Evolutionary conservation across 2,329 filamentous ascomycete species (phyloP).

Genomic region (Fusarium austroafricanum): DNA sequence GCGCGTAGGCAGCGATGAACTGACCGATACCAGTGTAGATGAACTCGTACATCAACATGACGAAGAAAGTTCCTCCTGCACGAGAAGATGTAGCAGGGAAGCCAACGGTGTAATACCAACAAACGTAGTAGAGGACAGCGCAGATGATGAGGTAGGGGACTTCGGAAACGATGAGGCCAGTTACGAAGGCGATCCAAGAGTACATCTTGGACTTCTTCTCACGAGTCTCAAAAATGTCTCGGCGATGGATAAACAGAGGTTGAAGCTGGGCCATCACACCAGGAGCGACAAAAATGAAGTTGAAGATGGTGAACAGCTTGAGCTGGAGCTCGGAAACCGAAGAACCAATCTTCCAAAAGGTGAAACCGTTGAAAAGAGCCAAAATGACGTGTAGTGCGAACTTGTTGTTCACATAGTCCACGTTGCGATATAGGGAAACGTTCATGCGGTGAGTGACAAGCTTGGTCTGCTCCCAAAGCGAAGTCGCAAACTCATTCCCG

Average conservation of each 20-base stretch:
- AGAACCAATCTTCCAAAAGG: constrained; percentile 69
- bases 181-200: constrained; percentile 69
- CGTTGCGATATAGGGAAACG: constrained; percentile 72
- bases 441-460: constrained; percentile 74
- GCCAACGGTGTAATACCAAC: constrained; percentile 70
- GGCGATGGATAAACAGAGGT: constrained; percentile 60
- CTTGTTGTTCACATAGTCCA: constrained; percentile 74
- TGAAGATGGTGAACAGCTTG: constrained; percentile 69
- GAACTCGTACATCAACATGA: constrained; percentile 70
- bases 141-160: constrained; percentile 59
- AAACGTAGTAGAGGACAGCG: constrained; percentile 61
- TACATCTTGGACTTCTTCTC: constrained; percentile 67
- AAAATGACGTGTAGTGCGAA: constrained; percentile 65
- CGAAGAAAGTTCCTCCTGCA: constrained; percentile 65
- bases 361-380: constrained; percentile 70
- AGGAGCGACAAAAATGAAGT: constrained; percentile 71
- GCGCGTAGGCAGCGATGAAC: constrained; percentile 71
- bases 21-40: constrained; percentile 71
- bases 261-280: constrained; percentile 64
- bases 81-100: constrained; percentile 57
- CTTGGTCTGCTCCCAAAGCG: constrained; percentile 71
- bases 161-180: constrained; percentile 62
- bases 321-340: constrained; percentile 64
- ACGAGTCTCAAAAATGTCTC: constrained; percentile 61
- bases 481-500: constrained; percentile 78